phyloP scores from a whole-genome alignment of 768 basidiomycete genomes.

The Paxillus involutus region DNA sequence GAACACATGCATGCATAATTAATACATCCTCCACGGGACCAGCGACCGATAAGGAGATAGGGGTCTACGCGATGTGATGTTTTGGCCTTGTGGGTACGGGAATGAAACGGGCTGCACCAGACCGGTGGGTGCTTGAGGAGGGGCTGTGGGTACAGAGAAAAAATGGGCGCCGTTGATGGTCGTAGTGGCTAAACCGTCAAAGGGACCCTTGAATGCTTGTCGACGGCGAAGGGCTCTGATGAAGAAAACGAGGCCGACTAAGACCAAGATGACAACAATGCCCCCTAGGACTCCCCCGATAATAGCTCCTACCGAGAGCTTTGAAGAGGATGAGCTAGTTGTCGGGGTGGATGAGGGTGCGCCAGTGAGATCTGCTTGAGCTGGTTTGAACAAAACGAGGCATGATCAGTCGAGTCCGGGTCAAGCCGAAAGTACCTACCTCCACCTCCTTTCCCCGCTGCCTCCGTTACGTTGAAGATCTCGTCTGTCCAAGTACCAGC shows the following conservation, averaged over 20 bases:
- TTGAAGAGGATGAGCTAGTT: conserved; percentile 7
- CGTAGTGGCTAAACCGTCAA: background rate
- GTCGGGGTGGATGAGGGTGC: conserved; percentile 4
- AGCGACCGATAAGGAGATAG: too few species aligned
- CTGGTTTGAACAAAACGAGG: conserved; percentile 7
- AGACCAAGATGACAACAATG: conserved; percentile 11
- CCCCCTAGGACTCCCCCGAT: conserved; percentile 24
- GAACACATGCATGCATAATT: background rate
- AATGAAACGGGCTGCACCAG: background rate
- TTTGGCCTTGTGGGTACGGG: background rate
- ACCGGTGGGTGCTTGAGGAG: background rate
- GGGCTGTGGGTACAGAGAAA: background rate
- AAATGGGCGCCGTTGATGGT: background rate
- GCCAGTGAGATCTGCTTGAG: conserved; percentile 14
- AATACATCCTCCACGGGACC: conserved; percentile 8
- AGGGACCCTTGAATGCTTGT: background rate
- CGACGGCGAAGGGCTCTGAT: conserved; percentile 12
- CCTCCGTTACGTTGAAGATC: conserved; percentile 14
- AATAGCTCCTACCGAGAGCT: conserved; percentile 11
- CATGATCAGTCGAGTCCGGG: background rate
- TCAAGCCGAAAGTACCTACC: conserved; percentile 5
- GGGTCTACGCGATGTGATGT: background rate
- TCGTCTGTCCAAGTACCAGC: conserved; percentile 17
- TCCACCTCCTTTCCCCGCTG: background rate
- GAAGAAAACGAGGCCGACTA: conserved; percentile 11